phyloP scores from a whole-genome alignment of 805 yeast species.

The Osmozyma mogii region DNA sequence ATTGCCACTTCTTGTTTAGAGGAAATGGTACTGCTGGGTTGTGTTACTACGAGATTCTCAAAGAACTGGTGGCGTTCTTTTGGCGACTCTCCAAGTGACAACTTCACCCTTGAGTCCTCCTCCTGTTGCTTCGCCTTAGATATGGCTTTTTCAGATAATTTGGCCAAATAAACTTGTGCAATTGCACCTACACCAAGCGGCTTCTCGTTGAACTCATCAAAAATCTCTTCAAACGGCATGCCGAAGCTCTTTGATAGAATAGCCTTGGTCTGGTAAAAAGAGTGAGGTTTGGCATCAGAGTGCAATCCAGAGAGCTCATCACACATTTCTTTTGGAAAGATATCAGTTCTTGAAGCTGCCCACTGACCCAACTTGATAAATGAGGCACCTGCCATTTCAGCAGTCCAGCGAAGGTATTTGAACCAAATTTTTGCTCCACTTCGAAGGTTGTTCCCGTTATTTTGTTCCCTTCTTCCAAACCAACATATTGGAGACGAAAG shows the following conservation, averaged over 20 bases:
- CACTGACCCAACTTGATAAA: slow-evolving; percentile 92
- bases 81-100: slow-evolving; percentile 6
- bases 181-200: slow-evolving; percentile 98
- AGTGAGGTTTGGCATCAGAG: slow-evolving; percentile 74
- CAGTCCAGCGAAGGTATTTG: slow-evolving; percentile 48
- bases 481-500: slow-evolving; percentile 56
- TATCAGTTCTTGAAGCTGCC: slow-evolving; percentile 97
- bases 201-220: slow-evolving; percentile 62
- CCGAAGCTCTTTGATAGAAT: slow-evolving; percentile 57
- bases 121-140: slow-evolving; percentile 25
- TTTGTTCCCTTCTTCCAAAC: slow-evolving; percentile 41
- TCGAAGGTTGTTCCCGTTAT: slow-evolving; percentile 24
- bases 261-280: slow-evolving; percentile 49
- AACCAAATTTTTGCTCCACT: slow-evolving; percentile 71
- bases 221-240: slow-evolving; percentile 60
- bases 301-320: slow-evolving; percentile 70
- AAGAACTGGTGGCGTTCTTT: slow-evolving; percentile 13
- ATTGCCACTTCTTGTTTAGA: slow-evolving; percentile 68
- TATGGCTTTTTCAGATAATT: slow-evolving; percentile 42
- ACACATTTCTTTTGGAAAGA: slow-evolving; percentile 75
- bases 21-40: slow-evolving; percentile 20
- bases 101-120: slow-evolving; percentile 11
- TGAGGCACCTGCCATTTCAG: slow-evolving; percentile 88
- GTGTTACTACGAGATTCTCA: slow-evolving; percentile 27
- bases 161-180: slow-evolving; percentile 88